phyloP scores from a whole-genome alignment of 2,329 filamentous ascomycete genomes.

The Uncinocarpus reesii region DNA sequence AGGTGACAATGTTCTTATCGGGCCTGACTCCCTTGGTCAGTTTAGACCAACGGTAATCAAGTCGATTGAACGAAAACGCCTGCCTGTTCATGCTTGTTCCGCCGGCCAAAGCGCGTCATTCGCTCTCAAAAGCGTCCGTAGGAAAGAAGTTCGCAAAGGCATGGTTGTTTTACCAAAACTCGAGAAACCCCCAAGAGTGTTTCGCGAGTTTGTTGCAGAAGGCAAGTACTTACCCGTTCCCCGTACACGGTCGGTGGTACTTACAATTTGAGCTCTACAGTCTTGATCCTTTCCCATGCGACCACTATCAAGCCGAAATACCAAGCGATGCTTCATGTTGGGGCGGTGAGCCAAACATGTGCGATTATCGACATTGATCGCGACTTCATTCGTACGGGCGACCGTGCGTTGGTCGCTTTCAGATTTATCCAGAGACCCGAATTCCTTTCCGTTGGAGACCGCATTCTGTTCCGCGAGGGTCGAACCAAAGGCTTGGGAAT shows the following conservation, averaged over 20 bases:
- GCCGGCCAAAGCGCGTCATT: conserved; percentile 91
- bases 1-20: conserved; percentile 80
- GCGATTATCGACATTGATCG: conserved; percentile 95
- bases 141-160: conserved; percentile 91
- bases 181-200: conserved; percentile 63
- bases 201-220: conserved; percentile 68
- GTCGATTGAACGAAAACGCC: conserved; percentile 89
- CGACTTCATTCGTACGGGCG: conserved; percentile 87
- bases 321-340: conserved; percentile 96
- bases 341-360: conserved; percentile 88
- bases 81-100: conserved; percentile 73
- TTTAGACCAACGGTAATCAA: conserved; percentile 80
- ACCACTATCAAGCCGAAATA: conserved; percentile 96
- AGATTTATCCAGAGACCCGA: conserved; percentile 89
- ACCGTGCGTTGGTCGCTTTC: conserved; percentile 89
- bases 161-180: conserved; percentile 90
- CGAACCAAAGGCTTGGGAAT: conserved; percentile 92
- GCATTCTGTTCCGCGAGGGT: conserved; percentile 86
- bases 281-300: conserved; percentile 87
- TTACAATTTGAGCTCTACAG: conserved; percentile 33
- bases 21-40: conserved; percentile 80
- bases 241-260: background rate
- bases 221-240: conserved; percentile 36
- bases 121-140: conserved; percentile 72
- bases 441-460: conserved; percentile 78